Evolutionary conservation across 768 basidiomycete species (phyloP).

Genomic region (Pholiota microspora): DNA sequence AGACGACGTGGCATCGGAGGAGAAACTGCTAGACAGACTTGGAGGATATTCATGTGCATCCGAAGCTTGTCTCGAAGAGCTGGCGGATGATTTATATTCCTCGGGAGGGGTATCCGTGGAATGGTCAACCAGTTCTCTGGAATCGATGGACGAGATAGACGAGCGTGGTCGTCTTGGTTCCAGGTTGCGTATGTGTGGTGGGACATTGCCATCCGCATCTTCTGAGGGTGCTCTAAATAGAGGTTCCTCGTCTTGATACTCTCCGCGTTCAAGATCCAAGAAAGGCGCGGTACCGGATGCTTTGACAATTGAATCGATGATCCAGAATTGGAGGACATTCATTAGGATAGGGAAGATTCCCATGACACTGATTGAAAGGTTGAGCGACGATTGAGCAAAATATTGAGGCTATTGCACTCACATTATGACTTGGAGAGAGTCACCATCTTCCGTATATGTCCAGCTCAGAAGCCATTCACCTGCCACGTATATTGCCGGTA

Average conservation of each 20-base stretch:
- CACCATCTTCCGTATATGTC: slow-evolving; percentile 61
- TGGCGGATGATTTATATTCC: slow-evolving; percentile 40
- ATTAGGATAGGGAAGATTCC: slow-evolving; percentile 87
- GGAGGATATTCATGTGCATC: slow-evolving; percentile 64
- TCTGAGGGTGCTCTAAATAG: slow-evolving; percentile 53
- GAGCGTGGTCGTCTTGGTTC: slow-evolving; percentile 34
- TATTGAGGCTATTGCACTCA: slow-evolving; percentile 35
- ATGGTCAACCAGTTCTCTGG: slow-evolving; percentile 21
- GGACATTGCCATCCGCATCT: slow-evolving; percentile 52
- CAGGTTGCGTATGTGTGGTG: slow-evolving; percentile 42
- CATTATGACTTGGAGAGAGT: slow-evolving; percentile 77
- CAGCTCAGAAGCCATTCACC: slow-evolving; percentile 89
- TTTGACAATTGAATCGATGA: slow-evolving; percentile 93
- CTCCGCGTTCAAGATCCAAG: slow-evolving; percentile 37
- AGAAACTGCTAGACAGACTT: slow-evolving; percentile 41
- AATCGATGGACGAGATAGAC: slow-evolving; percentile 31
- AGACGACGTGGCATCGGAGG: slow-evolving; percentile 33
- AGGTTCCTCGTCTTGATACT: slow-evolving; percentile 53
- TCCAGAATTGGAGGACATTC: slow-evolving; percentile 92
- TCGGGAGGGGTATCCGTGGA: slow-evolving; percentile 25
- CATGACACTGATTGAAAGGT: slow-evolving; percentile 61
- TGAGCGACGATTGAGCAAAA: not conserved
- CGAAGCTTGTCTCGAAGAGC: slow-evolving; percentile 31
- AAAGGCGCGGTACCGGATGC: slow-evolving; percentile 39
- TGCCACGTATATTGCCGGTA: slow-evolving; percentile 68